Conservation (phyloP, 2,329 filamentous ascomycete species). For the Colletotrichum chrysophilum region DNA sequence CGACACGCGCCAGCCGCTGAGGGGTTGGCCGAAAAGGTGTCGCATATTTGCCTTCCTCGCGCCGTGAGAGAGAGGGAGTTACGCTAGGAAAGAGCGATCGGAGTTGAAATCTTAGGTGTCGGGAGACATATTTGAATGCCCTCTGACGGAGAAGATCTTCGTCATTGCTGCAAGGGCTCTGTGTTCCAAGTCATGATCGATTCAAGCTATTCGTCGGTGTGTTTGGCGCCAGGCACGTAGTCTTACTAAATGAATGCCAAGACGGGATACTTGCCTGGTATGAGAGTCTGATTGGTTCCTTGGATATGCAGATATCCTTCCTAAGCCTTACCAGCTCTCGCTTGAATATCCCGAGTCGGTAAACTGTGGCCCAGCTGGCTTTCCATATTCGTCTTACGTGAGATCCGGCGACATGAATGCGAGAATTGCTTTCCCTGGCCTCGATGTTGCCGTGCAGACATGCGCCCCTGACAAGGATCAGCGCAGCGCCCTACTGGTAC, state of each 20-base stretch:
- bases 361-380: background rate
- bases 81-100: too few relatives aligned
- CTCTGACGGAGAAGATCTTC: background rate
- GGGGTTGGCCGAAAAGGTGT: background rate
- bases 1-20: background rate
- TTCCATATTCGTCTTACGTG: background rate
- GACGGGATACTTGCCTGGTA: background rate
- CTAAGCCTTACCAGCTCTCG: background rate
- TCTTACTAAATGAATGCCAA: background rate
- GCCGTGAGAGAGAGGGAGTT: background rate
- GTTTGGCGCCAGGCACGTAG: background rate
- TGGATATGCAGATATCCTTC: fast-evolving
- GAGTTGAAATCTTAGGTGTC: background rate
- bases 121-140: background rate
- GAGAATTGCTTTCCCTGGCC: background rate
- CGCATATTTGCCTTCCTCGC: background rate
- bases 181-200: background rate
- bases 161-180: fast-evolving
- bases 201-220: background rate
- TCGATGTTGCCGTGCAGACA: background rate
- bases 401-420: background rate
- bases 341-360: background rate
- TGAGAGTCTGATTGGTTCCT: background rate
- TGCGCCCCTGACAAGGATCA: background rate
- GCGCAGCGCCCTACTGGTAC: background rate